phyloP scores from a whole-genome alignment of 371 early-diverging fungal species.

The Rhizopus sp. region DNA sequence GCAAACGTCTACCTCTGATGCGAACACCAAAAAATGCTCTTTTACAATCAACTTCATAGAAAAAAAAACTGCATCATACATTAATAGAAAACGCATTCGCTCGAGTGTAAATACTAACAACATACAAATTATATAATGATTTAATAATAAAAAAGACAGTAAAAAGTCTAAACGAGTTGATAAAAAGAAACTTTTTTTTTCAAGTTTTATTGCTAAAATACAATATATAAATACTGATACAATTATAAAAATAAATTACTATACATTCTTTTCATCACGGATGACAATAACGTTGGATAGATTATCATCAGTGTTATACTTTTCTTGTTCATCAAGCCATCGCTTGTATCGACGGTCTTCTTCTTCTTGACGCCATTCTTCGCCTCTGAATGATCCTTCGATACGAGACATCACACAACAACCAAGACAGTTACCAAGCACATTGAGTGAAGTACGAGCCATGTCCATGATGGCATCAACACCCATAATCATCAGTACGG shows the following conservation, averaged over 20 bases:
- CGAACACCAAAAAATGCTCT: constrained; percentile 49
- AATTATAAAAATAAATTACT: neutral
- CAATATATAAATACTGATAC: neutral
- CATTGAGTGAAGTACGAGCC: constrained; percentile 76
- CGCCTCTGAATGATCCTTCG: constrained; percentile 73
- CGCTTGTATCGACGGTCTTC: constrained; percentile 39
- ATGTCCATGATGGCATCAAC: constrained; percentile 83
- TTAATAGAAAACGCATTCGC: no score
- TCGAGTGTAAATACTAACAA: no score
- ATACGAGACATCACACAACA: constrained; percentile 72
- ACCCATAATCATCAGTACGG: constrained; percentile 65
- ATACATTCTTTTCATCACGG: constrained; percentile 7
- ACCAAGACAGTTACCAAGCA: constrained; percentile 76
- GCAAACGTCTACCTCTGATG: constrained; percentile 73
- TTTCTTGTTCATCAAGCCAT: constrained; percentile 19
- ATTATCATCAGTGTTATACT: neutral
- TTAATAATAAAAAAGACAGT: neutral
- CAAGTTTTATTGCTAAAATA: neutral
- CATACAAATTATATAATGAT: no score
- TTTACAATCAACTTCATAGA: neutral
- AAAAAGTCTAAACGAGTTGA: neutral
- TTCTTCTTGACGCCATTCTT: constrained; percentile 48
- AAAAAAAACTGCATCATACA: neutral
- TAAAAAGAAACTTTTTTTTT: no score
- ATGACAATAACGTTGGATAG: constrained; percentile 12